Evolutionary conservation across 2,329 filamentous ascomycete genomes (phyloP), one percentile per base, ranked within the genome.

Genomic region (Paradendryphiella salina): DNA sequence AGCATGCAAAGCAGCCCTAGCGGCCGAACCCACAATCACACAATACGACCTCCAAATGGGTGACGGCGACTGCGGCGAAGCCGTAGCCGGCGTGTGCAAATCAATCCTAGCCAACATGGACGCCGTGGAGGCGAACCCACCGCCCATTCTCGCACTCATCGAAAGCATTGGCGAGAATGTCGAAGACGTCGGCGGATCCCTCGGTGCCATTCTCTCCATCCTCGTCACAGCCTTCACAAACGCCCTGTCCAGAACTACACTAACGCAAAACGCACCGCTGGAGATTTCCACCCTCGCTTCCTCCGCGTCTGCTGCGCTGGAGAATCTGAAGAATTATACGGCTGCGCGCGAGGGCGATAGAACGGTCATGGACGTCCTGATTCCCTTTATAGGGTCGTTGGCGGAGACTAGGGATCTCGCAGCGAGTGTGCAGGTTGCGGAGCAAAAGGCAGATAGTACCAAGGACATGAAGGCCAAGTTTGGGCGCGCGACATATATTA

Each of bases 391-490:
- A 43, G 82, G 87, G 15, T 82, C 80, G 5, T 79, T 97, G 4
- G 77, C 73, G 2, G 72, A 81, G 64, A 85, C 82, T 0, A 82
- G 82, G 13, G 83, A 90, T 67, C 67, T 94, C 3, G 80, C 80
- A 53, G 79, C 84, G 69, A 90, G 91, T 3, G 90, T 90, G 0
- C 77, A 84, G 60, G 90, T 89, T 0, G 87, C 91, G 0, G 81
- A 83, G 59, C 79, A 85, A 35, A 93, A 86, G 0, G 88, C 92
- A 1, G 87, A 93, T 55, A 82, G 82, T 20, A 97, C 93, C 4
- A 95, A 90, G 77, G 85, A 85, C 23, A 96, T 99, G 92, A 85
- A 88, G 72, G 89, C 94, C 14, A 93, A 86, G 64, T 79, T 97
- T 44, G 94, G 94, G 1, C 77, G 90, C 37, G 84, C 87, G 1